A percentile compares a stretch with the other conserved stretches of the same genome.
These are phyloP conservation scores for Rutstroemia sydowiana DNA, from an alignment of 2,329 filamentous ascomycete genomes.

Conservation along the genomic window DNA sequence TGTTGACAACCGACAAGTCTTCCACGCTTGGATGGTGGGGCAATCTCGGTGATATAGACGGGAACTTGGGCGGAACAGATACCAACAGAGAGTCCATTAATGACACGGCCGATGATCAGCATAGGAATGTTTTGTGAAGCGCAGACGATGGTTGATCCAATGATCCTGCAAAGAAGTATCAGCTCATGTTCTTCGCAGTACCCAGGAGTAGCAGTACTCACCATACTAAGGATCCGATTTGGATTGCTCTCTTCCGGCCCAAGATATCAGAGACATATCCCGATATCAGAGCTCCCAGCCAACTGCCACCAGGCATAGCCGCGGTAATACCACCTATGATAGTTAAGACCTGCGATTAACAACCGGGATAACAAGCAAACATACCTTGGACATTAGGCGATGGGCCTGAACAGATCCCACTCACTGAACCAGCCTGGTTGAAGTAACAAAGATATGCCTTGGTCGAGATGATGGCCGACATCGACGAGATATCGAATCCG, in stretches of 20 bases:
- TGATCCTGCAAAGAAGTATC: conserved; percentile 39
- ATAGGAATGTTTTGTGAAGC: conserved; percentile 48
- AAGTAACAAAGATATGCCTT: conserved; percentile 45
- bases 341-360: conserved; percentile 41
- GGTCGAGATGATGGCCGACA: conserved; percentile 49
- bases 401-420: conserved; percentile 48
- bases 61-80: conserved; percentile 57
- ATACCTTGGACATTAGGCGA: conserved; percentile 23
- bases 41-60: conserved; percentile 61
- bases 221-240: conserved; percentile 41
- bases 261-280: conserved; percentile 51
- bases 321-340: conserved; percentile 61
- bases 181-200: not conserved
- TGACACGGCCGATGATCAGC: conserved; percentile 47
- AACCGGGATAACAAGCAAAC: conserved; percentile 26
- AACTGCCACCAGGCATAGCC: conserved; percentile 64
- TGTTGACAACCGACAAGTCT: conserved; percentile 66
- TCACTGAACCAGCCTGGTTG: conserved; percentile 29
- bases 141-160: conserved; percentile 53
- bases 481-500: conserved; percentile 49
- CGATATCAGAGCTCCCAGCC: conserved; percentile 54
- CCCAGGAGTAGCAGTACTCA: conserved; percentile 12
- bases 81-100: conserved; percentile 59
- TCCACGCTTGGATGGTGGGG: conserved; percentile 50
- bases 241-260: conserved; percentile 42